Base-by-base conservation (phyloP, 2,329 filamentous ascomycete genomes). In the Penicillium occitanis region DNA sequence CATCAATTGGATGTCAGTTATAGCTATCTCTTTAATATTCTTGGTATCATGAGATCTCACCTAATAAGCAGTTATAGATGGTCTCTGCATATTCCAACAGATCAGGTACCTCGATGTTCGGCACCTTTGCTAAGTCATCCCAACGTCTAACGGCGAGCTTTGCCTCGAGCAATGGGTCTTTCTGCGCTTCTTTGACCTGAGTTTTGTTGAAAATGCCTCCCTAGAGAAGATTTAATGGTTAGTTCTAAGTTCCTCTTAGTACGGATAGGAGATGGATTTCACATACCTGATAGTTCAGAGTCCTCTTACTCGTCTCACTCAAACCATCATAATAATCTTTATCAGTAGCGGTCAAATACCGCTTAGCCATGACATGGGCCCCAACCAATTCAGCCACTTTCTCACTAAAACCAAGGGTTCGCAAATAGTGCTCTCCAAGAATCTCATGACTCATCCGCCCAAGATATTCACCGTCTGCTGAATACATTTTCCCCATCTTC, bases 281-380 rank as follows among this genome's bases (percentile, higher is more conserved):
- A 50, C 53, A 17, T 69, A 72, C 76, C 68, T 74, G 73, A 60
- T 70, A 74, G 1, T 67, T 69, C 63, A 75, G 64, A 25, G 73
- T 73, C 55, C 65, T 66, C 63, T 75, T 75, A 44, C 73, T 75
- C 5, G 72, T 71, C 67, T 73, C 69, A 65, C 73, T 74, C 48
- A 75, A 42, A 6, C 69, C 71, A 46, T 73, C 71, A 65, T 75
- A 72, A 53, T 75, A 75, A 1, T 7, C 60, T 50, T 71, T 68
- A 59, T 75, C 73, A 3, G 70, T 71, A 17, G 73, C 70, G 28
- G 71, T 71, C 59, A 75, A 63, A 66, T 73, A 75, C 10, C 73
- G 55, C 66, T 75, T 75, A 2, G 73, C 73, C 71, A 74, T 74
- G 40, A 75, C 74, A 67, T 75, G 74, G 2, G 72, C 71, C 2